Base-by-base conservation (phyloP, 1,139 yeast genomes). In the Yamadazyma mexicana region DNA sequence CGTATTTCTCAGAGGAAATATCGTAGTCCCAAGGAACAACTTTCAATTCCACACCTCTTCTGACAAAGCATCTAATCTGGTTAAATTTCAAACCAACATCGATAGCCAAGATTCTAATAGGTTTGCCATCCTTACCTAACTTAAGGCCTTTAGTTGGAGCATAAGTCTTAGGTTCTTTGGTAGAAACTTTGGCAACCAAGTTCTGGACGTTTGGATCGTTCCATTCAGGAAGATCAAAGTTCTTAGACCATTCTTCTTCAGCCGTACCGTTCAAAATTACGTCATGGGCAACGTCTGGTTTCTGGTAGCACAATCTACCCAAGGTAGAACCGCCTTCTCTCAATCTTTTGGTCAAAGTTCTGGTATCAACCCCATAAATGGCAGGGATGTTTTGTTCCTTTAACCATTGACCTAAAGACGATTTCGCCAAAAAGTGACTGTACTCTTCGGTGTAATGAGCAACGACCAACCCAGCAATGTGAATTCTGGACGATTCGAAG, bases 71-170 rank as follows among this genome's bases (percentile, higher is more conserved):
- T 68, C 98, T 85, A 59, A 94, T 87, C 71, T 94, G 98, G 69
- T 94, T 94, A 72, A 75, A 91, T 69, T 94, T 94, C 89, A 94
- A 87, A 75, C 99, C 99, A 45, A 91, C 97, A 67, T 94, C 99
- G 47, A 94, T 75, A 29, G 96, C 96, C 36, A 94, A 66, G 48
- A 94, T 86, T 64, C 95, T 81, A 51, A 91, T 64, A 35, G 82
- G 74, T 57, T 84, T 81, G 40, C 96, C 97, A 58, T 83, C 70
- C 65, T 53, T 86, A 74, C 54, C 86, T 73, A 62, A 43, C 50
- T 73, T 73, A 49, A 69, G 61, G 40, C 71, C 70, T 20, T 38
- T 38, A 25, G 43, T 43, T 37, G 77, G 76, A 35, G 81, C 75
- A 67, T 86, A 92, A 49, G 84, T 64, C 40, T 78, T 77, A 31